Evolutionary conservation across 2,329 filamentous ascomycete species (phyloP).

Genomic region (Reticulascus tulasneorum): DNA sequence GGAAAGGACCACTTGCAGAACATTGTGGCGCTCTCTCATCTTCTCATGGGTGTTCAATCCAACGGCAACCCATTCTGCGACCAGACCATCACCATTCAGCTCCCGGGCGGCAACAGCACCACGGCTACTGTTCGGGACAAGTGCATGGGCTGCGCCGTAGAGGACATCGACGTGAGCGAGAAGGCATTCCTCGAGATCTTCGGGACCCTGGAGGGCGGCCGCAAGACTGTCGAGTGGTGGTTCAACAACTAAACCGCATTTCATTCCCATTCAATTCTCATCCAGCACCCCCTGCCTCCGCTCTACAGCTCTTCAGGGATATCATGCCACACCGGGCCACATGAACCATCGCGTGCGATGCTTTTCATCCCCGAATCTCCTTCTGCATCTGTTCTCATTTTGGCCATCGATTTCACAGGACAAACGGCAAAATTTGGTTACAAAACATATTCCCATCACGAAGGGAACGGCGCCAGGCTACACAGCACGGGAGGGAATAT

Average conservation of each 20-base stretch:
- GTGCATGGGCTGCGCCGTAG: conserved; percentile 62
- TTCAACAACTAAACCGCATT: conserved; percentile 33
- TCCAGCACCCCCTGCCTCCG: too few relatives aligned
- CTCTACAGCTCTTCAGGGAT: neutral
- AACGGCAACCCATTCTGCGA: conserved; percentile 70
- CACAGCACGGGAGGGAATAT: conserved; percentile 9
- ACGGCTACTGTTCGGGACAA: conserved; percentile 66
- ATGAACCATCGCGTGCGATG: too few relatives aligned
- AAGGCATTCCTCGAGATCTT: conserved; percentile 53
- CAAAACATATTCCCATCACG: neutral
- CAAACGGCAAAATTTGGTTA: conserved; percentile 1
- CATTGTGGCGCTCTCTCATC: conserved; percentile 66
- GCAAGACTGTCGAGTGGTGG: conserved; percentile 39
- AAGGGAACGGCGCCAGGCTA: conserved; percentile 7
- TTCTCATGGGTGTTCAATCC: conserved; percentile 59
- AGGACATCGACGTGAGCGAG: conserved; percentile 58
- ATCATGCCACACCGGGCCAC: too few relatives aligned
- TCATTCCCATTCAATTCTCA: conserved; percentile 2
- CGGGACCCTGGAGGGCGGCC: conserved; percentile 39
- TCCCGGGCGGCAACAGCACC: conserved; percentile 54
- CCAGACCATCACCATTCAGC: conserved; percentile 60
- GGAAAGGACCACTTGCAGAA: conserved; percentile 50
- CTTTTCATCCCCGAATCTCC: too few relatives aligned
- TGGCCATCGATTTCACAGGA: conserved; percentile 1
- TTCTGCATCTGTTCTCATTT: neutral